A percentile compares a stretch with the other conserved stretches of the same genome.
These are phyloP conservation scores for Termitomyces sp. DNA, from an alignment of 768 basidiomycete species.

Conservation along the genomic window DNA sequence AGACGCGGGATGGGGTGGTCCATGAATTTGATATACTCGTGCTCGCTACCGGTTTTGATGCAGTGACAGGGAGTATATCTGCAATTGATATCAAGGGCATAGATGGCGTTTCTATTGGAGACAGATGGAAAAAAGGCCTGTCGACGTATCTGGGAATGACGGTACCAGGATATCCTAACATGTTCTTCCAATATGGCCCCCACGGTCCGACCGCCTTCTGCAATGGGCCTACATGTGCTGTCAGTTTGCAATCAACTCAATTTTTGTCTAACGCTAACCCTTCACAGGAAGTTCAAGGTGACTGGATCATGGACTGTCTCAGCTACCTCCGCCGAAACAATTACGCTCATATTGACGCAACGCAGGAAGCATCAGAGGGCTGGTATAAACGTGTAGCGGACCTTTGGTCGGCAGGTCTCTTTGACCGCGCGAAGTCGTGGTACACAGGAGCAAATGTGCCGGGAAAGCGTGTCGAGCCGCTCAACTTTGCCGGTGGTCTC, in stretches of 20 bases:
- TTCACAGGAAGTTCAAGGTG: slow-evolving; percentile 20
- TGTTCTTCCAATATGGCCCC: slow-evolving; percentile 23
- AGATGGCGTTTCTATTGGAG: slow-evolving; percentile 14
- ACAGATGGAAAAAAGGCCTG: slow-evolving; percentile 19
- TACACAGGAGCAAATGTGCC: slow-evolving; percentile 22
- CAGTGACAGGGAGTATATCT: slow-evolving; percentile 17
- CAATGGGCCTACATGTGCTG: slow-evolving; percentile 20
- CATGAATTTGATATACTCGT: background rate
- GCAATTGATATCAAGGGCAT: slow-evolving; percentile 16
- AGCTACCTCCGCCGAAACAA: slow-evolving; percentile 5
- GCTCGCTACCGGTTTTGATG: background rate
- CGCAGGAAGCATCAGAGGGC: slow-evolving; percentile 8
- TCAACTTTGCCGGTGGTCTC: slow-evolving; percentile 20
- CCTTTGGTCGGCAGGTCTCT: slow-evolving; percentile 8
- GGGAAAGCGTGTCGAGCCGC: slow-evolving; percentile 16
- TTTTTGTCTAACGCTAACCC: background rate
- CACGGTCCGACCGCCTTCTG: slow-evolving; percentile 21
- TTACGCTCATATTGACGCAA: slow-evolving; percentile 7
- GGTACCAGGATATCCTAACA: slow-evolving; percentile 18
- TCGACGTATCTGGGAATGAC: slow-evolving; percentile 13
- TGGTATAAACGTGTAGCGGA: slow-evolving; percentile 12
- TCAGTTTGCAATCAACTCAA: slow-evolving; percentile 2
- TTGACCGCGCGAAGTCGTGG: slow-evolving; percentile 19
- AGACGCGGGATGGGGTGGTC: slow-evolving; percentile 12
- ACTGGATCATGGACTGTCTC: slow-evolving; percentile 20